Evolutionary conservation across 108 stramenopile genomes (phyloP), one percentile per base, ranked within the genome.

Genomic region (Nitzschia putrida): DNA sequence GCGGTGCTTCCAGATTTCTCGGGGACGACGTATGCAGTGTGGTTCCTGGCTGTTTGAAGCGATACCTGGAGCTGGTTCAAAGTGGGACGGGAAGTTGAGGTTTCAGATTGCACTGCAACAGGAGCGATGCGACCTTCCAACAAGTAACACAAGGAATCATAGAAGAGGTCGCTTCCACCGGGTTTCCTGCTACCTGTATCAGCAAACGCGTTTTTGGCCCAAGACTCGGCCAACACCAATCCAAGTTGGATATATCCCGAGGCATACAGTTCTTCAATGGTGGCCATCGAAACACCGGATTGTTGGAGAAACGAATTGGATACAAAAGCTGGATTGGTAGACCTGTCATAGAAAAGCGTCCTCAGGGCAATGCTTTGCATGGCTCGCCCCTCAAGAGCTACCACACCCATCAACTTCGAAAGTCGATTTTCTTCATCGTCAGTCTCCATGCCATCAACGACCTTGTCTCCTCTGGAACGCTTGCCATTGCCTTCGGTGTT

Each of bases 181-280:
- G 83, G 83, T n/a, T 61, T 69, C 40, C 69, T 61, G 47, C 59
- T 69, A 23, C 72, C 78, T n/a, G 72, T 73, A 0, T 23, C 29
- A 8, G 51, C 54, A 9, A 68, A 20, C 7, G 57, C 10, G 37
- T 42, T 66, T 24, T 65, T 76, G 10, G 68, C 75, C 60, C 73
- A 67, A 0, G 68, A 56, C 12, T 85, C 76, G 0, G 91, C 74
- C n/a, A 92, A 57, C 11, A 78, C 59, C 42, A 90, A 73, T 13
- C 87, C 91, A 16, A 83, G 57, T 56, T 80, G 83, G 57, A 81
- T 83, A 64, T 92, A 89, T 34, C 91, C 91, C 52, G 72, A 60
- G 40, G 77, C 49, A 42, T 85, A 86, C n/a, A 92, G 53, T 10
- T 58, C 61, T 42, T 88, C 85, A 69, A 92, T 80, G 10, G 74